Evolutionary conservation across 306 rosid species (phyloP), one percentile per base, ranked within the genome.

Genomic region (Aeschynomene evenia): DNA sequence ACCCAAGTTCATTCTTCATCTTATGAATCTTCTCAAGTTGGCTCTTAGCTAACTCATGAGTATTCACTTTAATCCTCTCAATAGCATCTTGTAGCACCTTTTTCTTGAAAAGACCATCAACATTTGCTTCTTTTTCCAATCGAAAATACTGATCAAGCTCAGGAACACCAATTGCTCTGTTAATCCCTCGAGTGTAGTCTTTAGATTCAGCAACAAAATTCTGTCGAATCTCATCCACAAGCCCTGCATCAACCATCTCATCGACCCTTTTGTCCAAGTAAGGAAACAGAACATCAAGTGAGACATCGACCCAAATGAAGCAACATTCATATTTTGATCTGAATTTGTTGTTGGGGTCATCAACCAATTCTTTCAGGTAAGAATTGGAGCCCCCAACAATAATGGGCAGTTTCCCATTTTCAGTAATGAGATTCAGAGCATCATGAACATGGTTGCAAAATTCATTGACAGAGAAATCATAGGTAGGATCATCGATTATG

Each of bases 341-440:
- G 57, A 78, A 78, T 2, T 5, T 40, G 39, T 15, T 22, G 4
- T 15, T 33, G 8, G 72, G 72, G 4, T 64, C 21, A 31, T 77
- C 73, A 0, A 71, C 19, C 0, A 78, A 12, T 31, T 2, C 52
- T 53, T 70, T 7, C 0, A 81, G 64, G 70, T 71, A 81, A 1
- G 19, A 39, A 29, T 81, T 81, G 0, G 85, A 81, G 19, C 85
- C 85, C 8, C 85, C 81, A 0, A 81, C 85, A 16, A 76, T 76
- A 2, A 81, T 81, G 12, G 82, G 81, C 9, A 81, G 15, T 36
- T 13, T 33, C 0, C 79, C 81, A 8, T 63, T 68, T 54, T 54
- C 19, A 2, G 3, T 5, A 0, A 70, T 70, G 11, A 9, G 8
- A 6, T 43, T 50, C 1, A 80, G 39, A 4, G 84, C 40, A 5